Base-by-base conservation (phyloP, 768 basidiomycete species). In the Panaeolus papilionaceus region DNA sequence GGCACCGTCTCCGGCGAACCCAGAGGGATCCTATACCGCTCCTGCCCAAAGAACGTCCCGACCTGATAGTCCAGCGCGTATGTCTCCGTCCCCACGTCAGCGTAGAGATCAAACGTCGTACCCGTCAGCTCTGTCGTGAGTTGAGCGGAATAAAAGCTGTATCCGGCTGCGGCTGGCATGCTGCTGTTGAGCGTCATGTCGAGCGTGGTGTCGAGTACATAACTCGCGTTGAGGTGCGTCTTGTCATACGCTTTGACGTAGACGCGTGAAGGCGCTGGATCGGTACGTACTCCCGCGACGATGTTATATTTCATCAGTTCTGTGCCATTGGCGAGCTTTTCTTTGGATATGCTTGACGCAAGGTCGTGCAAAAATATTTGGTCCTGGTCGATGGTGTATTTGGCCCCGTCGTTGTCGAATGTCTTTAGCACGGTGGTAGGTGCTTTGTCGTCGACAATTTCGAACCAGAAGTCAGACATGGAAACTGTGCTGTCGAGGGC, bases 351-450 rank as follows among this genome's bases (percentile, higher is more conserved):
- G 33, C 28, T 58, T 1, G 54, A 58, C 14, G 54, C 54, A 70
- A 75, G 79, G 6, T 82, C 83, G 7, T 80, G 79, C 64, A 82
- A 83, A 38, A 85, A 71, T 6, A 85, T 63, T 37, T 79, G 74
- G 70, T 85, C 84, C 69, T 85, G 84, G 49, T 75, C 73, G n/a
- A 84, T 68, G 8, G 73, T 68, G 69, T 84, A 85, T 18, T 78
- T 78, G 33, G 68, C 69, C 1, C 85, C 84, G 18, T 75, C 79
- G 66, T 85, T 85, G 40, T 83, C 77, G 67, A 83, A 79, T 1
- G 72, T 74, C 33, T 58, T 58, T 0, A 78, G 77, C 11, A 78
- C 66, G 0, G 73, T 74, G 47, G 76, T 80, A 11, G 83, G 84
- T 64, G 83, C 72, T n/a, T 49, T 28, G 20, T 64, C 44, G 45